phyloP scores from a whole-genome alignment of 208 protist species.

The Phytomonas serpens region DNA sequence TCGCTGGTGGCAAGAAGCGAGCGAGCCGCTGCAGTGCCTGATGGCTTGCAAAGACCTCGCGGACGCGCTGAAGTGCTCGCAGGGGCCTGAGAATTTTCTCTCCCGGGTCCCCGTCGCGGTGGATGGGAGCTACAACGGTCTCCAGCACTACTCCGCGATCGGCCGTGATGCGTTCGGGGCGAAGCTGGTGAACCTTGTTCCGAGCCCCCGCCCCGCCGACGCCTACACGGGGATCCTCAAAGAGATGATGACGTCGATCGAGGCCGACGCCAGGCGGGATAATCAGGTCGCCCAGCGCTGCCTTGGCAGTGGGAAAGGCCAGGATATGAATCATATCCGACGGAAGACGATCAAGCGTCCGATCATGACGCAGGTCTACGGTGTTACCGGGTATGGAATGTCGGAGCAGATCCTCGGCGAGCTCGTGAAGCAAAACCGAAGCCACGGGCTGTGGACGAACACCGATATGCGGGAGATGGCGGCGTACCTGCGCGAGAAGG shows the following conservation, averaged over 20 bases:
- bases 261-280: slow-evolving; percentile 72
- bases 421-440: slow-evolving; percentile 88
- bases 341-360: slow-evolving; percentile 98
- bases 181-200: slow-evolving; percentile 94
- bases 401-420: slow-evolving; percentile 92
- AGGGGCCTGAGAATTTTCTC: slow-evolving; percentile 78
- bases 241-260: slow-evolving; percentile 87
- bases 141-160: slow-evolving; percentile 99
- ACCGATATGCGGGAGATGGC: slow-evolving; percentile 89
- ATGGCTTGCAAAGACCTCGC: slow-evolving; percentile 93
- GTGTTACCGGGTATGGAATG: slow-evolving; percentile 97
- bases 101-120: slow-evolving; percentile 95
- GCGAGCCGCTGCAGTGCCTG: slow-evolving; percentile 94
- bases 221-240: slow-evolving; percentile 95
- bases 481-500: slow-evolving; percentile 83
- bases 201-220: slow-evolving; percentile 89
- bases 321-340: slow-evolving; percentile 89
- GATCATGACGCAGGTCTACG: slow-evolving; percentile 98
- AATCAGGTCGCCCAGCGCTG: slow-evolving; percentile 79
- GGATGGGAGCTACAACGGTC: slow-evolving; percentile 96
- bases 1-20: slow-evolving; percentile 93
- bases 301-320: slow-evolving; percentile 69
- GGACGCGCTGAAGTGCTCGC: slow-evolving; percentile 86
- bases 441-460: slow-evolving; percentile 82
- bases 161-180: slow-evolving; percentile 95